A percentile compares a stretch with the other conserved stretches of the same genome.
phyloP scores from a whole-genome alignment of 2,329 filamentous ascomycete genomes.

The Chlorencoelia australis region DNA sequence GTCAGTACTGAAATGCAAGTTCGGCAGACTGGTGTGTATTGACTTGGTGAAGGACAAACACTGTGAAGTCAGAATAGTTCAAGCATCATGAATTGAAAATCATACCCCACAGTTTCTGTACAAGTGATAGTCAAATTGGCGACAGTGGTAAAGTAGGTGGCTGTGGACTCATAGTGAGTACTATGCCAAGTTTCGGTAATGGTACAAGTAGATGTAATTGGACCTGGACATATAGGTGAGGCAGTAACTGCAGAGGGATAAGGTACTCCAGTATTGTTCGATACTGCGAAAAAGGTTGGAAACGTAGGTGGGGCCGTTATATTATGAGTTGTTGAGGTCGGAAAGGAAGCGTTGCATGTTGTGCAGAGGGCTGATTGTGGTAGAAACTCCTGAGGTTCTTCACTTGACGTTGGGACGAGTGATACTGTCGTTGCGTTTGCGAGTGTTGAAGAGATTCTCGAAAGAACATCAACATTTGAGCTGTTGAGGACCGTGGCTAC shows the following conservation, averaged over 20 bases:
- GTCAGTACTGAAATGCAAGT: too few relatives aligned
- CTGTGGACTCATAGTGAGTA: constrained; percentile 15
- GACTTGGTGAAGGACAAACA: too few relatives aligned
- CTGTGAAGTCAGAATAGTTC: too few relatives aligned
- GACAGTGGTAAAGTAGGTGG: constrained; percentile 17
- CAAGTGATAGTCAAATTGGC: constrained; percentile 16
- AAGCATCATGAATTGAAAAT: not conserved
- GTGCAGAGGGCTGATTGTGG: not conserved
- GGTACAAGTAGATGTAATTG: constrained; percentile 13
- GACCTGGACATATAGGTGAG: constrained; percentile 10
- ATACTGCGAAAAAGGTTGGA: constrained; percentile 1
- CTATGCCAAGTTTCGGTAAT: constrained; percentile 20
- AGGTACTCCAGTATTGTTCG: not conserved
- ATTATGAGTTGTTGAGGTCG: constrained; percentile 3
- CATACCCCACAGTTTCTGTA: constrained; percentile 17
- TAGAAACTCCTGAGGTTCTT: constrained; percentile 4
- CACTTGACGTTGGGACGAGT: not conserved
- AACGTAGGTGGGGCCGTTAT: constrained; percentile 4
- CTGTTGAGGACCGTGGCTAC: constrained; percentile 2
- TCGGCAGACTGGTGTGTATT: not conserved
- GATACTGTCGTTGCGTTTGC: too few relatives aligned
- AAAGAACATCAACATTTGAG: too few relatives aligned
- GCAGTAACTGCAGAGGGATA: constrained; percentile 2
- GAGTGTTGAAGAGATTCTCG: too few relatives aligned
- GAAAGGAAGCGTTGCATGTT: not conserved